Base-by-base conservation (phyloP, 2,329 filamentous ascomycete species). In the Cercospora sp. region DNA sequence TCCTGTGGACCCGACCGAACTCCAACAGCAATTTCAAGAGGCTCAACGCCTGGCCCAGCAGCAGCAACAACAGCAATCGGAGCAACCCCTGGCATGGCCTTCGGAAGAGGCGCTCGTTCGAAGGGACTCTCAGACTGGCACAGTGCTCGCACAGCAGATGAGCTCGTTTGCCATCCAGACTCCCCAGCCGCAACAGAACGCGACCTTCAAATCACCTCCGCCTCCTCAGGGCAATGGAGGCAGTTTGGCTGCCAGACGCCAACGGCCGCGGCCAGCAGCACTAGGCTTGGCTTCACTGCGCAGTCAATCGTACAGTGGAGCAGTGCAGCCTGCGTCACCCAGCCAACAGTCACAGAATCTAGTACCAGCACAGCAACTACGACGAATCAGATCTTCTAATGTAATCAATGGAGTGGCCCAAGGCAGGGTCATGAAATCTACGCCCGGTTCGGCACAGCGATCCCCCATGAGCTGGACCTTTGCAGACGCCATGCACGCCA, bases 361-460 rank as follows among this genome's bases (percentile, higher is more conserved):
- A 90, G 90, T 67, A 89, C 89, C 80, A 93, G 91, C 74, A 86
- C 90, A 70, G 93, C 87, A 70, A 48, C 76, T 85, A 13, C 81
- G 83, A 36, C 80, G 82, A 30, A 85, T 85, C 60, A 77, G 82
- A 61, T 85, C 83, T 12, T 81, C 82, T 13, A 82, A 79, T 57
- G 81, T 81, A 10, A 78, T 84, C 65, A 70, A 78, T n/a, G 81
- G 79, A 65, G 72, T 80, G 65, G 76, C 74, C 6, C 75, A 77
- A 28, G 82, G 83, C 18, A 81, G 83, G 55, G 79, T 85, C 26
- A 81, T 83, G 69, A 85, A 85, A 69, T 76, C 79, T 1, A 77
- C 74, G 36, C 76, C 79, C 28, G 79, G 81, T 58, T 81, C 82
- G 23, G 80, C 82, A 23, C 83, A 84, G 71, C 80, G 82, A 12